These are phyloP conservation scores for Hanseniaspora thailandica DNA, from an alignment of 805 yeast species.

Conservation along the genomic window DNA sequence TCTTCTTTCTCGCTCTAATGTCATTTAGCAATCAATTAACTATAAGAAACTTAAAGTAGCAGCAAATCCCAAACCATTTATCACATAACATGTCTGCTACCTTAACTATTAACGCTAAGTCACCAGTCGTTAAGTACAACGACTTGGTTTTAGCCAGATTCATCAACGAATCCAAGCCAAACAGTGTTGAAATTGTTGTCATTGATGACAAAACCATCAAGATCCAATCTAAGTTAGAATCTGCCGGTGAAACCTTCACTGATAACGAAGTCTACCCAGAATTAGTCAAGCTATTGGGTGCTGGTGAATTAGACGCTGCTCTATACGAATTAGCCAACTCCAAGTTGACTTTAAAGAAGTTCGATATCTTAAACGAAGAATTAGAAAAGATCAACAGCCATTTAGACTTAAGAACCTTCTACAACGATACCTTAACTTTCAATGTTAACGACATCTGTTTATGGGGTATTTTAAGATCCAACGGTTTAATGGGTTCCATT, in stretches of 20 bases:
- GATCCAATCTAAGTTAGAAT: constrained; percentile 26
- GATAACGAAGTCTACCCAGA: constrained; percentile 8
- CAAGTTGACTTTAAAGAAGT: constrained; percentile 69
- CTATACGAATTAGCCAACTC: constrained; percentile 43
- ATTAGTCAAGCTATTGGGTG: background rate
- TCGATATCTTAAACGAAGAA: constrained; percentile 67
- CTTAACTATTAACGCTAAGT: constrained; percentile 72
- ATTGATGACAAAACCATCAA: constrained; percentile 49
- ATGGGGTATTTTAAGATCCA: constrained; percentile 91
- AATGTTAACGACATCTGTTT: constrained; percentile 50
- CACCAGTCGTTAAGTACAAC: constrained; percentile 70
- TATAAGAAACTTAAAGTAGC: too few species aligned
- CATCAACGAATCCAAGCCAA: constrained; percentile 42
- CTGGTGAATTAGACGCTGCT: constrained; percentile 38
- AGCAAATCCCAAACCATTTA: too few species aligned
- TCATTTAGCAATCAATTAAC: too few species aligned
- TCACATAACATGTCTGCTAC: constrained; percentile 17
- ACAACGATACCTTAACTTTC: constrained; percentile 42
- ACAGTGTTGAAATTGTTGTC: constrained; percentile 47
- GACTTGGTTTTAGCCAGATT: constrained; percentile 67
- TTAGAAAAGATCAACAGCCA: constrained; percentile 73
- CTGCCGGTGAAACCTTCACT: background rate
- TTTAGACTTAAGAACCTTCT: constrained; percentile 72
- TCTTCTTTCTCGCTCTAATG: too few species aligned
- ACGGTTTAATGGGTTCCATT: constrained; percentile 84